Percentiles rank a stretch among this genome's conserved stretches.
These are phyloP conservation scores for Litchi chinensis DNA, from an alignment of 345 rosid genomes.

Conservation along the genomic window DNA sequence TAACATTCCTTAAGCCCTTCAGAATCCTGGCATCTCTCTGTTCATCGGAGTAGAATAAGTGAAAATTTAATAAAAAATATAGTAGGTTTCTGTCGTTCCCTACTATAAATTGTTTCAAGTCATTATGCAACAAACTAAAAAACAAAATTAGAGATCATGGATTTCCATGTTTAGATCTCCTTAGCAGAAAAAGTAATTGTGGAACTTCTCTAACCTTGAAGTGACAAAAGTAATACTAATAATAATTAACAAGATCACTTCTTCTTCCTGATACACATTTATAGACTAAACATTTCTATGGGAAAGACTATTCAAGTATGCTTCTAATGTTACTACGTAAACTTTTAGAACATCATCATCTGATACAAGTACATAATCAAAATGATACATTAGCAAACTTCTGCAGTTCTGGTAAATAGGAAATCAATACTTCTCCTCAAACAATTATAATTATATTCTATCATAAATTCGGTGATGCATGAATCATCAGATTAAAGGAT, in stretches of 20 bases:
- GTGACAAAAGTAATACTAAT: too few species aligned
- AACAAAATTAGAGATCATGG: neutral
- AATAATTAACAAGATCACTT: constrained; percentile 1
- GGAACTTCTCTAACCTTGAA: constrained; percentile 1
- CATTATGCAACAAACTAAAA: constrained; percentile 3
- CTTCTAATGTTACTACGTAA: neutral
- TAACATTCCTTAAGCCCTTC: constrained; percentile 43
- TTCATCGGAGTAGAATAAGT: constrained; percentile 15
- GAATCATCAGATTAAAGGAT: neutral
- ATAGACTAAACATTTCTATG: neutral
- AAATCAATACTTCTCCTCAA: neutral
- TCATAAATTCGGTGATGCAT: neutral
- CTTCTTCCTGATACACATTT: neutral
- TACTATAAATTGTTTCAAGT: neutral
- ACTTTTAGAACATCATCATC: neutral
- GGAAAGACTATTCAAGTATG: neutral
- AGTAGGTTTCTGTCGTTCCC: neutral
- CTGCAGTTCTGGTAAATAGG: neutral
- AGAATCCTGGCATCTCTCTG: constrained; percentile 77
- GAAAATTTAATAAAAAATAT: neutral
- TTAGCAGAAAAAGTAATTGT: neutral
- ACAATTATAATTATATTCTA: too few species aligned
- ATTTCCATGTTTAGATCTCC: neutral
- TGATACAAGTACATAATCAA: neutral
- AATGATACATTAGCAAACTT: neutral